phyloP scores from a whole-genome alignment of 1,139 yeast species.

The Geotrichum aggregatum region DNA sequence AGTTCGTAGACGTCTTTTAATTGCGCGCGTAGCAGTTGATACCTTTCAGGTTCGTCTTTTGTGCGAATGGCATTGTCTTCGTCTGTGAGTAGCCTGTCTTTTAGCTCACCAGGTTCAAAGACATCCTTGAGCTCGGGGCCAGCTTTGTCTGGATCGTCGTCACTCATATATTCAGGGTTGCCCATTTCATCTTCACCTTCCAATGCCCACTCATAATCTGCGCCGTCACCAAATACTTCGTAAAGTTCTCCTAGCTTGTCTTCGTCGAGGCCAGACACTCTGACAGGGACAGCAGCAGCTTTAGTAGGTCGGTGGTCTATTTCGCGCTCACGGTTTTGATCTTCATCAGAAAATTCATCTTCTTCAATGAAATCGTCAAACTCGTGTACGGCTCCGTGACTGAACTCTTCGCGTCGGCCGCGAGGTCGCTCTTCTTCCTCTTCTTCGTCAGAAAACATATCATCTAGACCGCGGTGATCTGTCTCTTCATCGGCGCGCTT shows the following conservation, averaged over 20 bases:
- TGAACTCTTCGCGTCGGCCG: conserved; percentile 22
- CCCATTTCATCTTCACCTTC: conserved; percentile 51
- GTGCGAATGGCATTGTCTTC: conserved; percentile 85
- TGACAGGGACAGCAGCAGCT: conserved; percentile 36
- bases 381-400: conserved; percentile 53
- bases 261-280: conserved; percentile 69
- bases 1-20: conserved; percentile 56
- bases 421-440: conserved; percentile 52
- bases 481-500: conserved; percentile 50
- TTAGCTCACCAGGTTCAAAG: conserved; percentile 89
- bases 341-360: conserved; percentile 94
- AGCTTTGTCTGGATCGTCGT: conserved; percentile 44
- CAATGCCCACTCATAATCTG: conserved; percentile 95
- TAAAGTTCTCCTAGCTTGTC: conserved; percentile 89
- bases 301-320: conserved; percentile 31
- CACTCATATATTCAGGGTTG: conserved; percentile 48
- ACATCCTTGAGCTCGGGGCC: conserved; percentile 71
- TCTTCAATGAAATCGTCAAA: conserved; percentile 96
- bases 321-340: conserved; percentile 43
- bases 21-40: conserved; percentile 65
- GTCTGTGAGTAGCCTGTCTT: conserved; percentile 85
- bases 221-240: conserved; percentile 96
- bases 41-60: conserved; percentile 89
- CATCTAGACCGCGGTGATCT: conserved; percentile 38
- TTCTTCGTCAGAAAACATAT: conserved; percentile 41